Base-by-base conservation (phyloP, 345 rosid species). In the Murraya koenigii region DNA sequence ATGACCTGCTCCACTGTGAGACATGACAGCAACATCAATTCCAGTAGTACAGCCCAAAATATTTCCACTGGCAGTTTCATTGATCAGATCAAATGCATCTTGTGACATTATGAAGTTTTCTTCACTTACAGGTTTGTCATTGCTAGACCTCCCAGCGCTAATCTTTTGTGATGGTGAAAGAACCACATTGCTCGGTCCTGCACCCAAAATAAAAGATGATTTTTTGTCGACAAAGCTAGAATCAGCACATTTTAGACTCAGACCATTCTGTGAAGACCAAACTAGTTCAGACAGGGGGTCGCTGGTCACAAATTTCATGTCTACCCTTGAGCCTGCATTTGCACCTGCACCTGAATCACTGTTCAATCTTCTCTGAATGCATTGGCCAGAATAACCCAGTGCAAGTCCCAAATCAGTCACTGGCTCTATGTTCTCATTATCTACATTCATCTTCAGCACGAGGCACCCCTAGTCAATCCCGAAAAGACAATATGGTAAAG, bases 191-290 rank as follows among this genome's bases (percentile, higher is more conserved):
- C 84, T 85, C 0, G 84, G 74, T 80, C 86, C 91, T 58, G 78
- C 80, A 82, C 80, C 85, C 84, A 75, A 82, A 67, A 82, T 71
- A 82, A 77, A 85, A 80, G 85, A 83, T 61, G 76, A 69, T 44
- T 83, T 88, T 71, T 80, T 47, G 20, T 89, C 78, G 23, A 65
- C 56, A 87, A 89, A 82, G 84, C 90, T 86, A 54, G 90, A 83
- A 78, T 93, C 92, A 26, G 98, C 91, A 83, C 91, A 88, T 85
- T 84, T 92, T 76, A 95, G 82, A 84, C 90, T 82, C 65, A 84
- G 89, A 69, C 99, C 98, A 83, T 82, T 89, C 68, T 81, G 88
- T 20, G 99, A 94, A 82, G 96, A 95, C 98, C 97, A 94, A 66
- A 96, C 99, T 71, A 96, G 87, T 86, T 96, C 98, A 66, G 92